Evolutionary conservation across 768 basidiomycete genomes (phyloP), one percentile per base, ranked within the genome.

Genomic region (Trametes villosa): DNA sequence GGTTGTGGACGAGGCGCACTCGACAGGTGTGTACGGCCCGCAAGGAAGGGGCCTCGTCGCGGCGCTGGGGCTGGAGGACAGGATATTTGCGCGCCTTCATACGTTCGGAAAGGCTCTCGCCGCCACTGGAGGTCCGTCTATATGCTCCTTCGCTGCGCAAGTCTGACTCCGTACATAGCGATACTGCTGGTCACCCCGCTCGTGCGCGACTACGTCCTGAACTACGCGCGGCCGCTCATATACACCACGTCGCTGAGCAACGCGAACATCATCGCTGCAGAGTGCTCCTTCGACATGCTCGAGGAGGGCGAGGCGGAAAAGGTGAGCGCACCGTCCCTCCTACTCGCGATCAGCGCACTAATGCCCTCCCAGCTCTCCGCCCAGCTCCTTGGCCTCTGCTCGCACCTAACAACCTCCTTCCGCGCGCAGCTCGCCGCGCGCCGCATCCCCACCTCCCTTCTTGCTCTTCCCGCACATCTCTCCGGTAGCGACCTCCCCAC

Each of bases 101-200:
- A 98, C 96, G 0, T 98, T 98, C 74, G 95, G 96, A 2, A 98
- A 98, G 73, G 94, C 92, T 0, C 76, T 96, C 41, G 92, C 88
- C 15, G 86, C 86, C 4, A 87, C 87, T 0, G 96, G 95, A 68
- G 94, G 96, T 94, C 59, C 64, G 91, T 79, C 24, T 20, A 31
- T 27, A 44, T 2, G 15, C 12, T 53, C n/a, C 50, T 26, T 46
- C 18, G 26, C 49, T 41, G 13, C 13, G 42, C n/a, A 27, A 15
- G 12, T 20, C 9, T 9, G 13, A 53, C 41, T 64, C 47, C 65
- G 26, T 9, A 8, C 34, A 11, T 20, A 89, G 96, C 96, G 45
- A 91, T 92, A 6, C 73, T 97, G 6, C 75, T 97, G 36, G 88
- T 87, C 17, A 88, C 79, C 17, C 79, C 82, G 1, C 77, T 92